Conservation (phyloP, 352 stramenopile genomes). For the Phytopythium helicoides region DNA sequence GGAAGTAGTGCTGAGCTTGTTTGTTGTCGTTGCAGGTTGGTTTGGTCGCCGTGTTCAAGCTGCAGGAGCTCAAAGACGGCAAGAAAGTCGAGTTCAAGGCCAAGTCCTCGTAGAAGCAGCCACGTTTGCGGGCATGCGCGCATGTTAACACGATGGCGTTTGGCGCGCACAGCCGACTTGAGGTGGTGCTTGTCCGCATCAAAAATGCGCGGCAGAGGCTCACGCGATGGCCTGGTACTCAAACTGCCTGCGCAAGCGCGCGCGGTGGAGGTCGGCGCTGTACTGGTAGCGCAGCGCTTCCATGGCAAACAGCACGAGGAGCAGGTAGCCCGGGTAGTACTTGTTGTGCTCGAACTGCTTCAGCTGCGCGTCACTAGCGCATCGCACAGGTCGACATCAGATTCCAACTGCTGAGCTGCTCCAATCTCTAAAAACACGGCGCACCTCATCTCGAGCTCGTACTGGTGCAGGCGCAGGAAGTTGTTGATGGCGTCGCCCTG, state of each 20-base stretch:
- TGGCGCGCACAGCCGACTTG: no score
- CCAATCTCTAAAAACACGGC: background rate
- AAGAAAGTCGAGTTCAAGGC: conserved; percentile 40
- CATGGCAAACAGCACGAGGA: conserved; percentile 67
- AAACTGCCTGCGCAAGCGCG: conserved; percentile 52
- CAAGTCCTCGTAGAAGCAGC: conserved; percentile 12
- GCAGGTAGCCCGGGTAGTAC: conserved; percentile 67
- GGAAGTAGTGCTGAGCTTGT: background rate
- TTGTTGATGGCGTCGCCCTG: conserved; percentile 59
- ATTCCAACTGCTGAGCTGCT: background rate
- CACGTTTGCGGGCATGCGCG: no score
- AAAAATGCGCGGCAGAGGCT: background rate
- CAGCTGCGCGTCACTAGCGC: conserved; percentile 40
- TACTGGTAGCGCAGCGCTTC: conserved; percentile 78
- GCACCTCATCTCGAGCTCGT: conserved; percentile 64
- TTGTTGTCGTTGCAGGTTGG: conserved; percentile 23
- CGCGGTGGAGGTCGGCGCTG: conserved; percentile 53
- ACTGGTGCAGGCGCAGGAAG: conserved; percentile 68
- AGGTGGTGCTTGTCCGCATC: no score
- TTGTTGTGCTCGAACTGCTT: conserved; percentile 61
- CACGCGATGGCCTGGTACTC: conserved; percentile 47
- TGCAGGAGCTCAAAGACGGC: conserved; percentile 51
- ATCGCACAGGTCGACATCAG: conserved; percentile 3
- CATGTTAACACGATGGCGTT: no score
- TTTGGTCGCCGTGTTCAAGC: conserved; percentile 46